Conservation (phyloP, 2,329 filamentous ascomycete genomes). For the Macrophomina pseudophaseolina region DNA sequence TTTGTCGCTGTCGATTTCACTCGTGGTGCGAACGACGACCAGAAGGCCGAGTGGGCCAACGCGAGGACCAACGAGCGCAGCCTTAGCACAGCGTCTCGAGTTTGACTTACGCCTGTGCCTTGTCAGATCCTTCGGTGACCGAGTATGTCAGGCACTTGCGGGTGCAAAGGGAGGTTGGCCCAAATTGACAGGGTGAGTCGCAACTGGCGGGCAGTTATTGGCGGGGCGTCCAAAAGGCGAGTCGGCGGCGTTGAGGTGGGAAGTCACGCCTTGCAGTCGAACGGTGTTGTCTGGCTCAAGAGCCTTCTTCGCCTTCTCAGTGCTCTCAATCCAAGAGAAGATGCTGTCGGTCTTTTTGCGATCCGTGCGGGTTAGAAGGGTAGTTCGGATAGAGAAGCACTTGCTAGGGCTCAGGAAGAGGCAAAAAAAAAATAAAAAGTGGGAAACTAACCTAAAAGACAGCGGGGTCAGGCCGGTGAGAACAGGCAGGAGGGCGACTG, state of each 20-base stretch:
- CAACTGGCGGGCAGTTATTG: too few relatives aligned
- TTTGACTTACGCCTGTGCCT: neutral
- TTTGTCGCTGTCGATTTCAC: slow-evolving; percentile 6
- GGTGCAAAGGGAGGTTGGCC: neutral
- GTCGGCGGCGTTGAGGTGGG: neutral
- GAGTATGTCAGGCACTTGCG: neutral
- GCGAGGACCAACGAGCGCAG: neutral
- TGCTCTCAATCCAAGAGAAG: neutral
- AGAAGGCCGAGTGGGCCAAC: neutral
- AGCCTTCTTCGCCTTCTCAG: neutral
- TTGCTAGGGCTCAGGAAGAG: neutral
- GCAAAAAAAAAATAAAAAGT: too few relatives aligned
- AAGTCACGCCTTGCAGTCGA: neutral
- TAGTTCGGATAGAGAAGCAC: neutral
- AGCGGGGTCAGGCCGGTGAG: neutral
- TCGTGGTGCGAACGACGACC: neutral
- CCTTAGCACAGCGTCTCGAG: neutral
- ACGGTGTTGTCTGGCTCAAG: neutral
- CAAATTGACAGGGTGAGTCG: neutral
- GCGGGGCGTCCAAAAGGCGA: neutral
- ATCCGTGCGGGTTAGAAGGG: slow-evolving; percentile 4
- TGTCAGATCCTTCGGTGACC: neutral
- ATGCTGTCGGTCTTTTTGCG: neutral
- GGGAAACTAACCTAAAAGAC: neutral
- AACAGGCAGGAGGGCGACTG: too few relatives aligned